Evolutionary conservation across 441 rosid genomes (phyloP).

Genomic region (Rhodomyrtus psidioides): DNA sequence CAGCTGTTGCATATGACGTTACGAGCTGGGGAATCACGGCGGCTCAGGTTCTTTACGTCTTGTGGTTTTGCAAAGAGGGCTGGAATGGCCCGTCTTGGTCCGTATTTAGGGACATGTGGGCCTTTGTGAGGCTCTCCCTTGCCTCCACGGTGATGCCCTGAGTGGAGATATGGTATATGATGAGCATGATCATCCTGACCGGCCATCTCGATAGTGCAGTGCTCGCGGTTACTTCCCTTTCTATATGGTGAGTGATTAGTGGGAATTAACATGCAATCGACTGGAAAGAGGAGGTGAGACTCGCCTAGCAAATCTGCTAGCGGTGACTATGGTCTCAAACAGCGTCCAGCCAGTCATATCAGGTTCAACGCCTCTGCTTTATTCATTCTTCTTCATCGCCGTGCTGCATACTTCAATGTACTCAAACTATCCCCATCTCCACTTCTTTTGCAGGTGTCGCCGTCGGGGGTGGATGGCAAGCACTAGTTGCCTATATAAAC

Average conservation of each 20-base stretch:
- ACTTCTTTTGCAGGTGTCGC: conserved; percentile 53
- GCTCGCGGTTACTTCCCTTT: conserved; percentile 62
- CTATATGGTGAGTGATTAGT: conserved; percentile 52
- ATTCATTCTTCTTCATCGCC: too few relatives aligned
- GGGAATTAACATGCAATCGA: neutral
- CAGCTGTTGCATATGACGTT: conserved; percentile 58
- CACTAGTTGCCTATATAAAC: conserved; percentile 68
- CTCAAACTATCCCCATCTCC: neutral
- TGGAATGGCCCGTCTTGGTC: conserved; percentile 61
- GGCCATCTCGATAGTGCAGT: conserved; percentile 67
- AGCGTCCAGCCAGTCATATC: conserved; percentile 79
- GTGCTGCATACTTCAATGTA: neutral
- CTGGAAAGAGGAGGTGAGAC: conserved; percentile 27
- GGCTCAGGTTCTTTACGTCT: conserved; percentile 43
- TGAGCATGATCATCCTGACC: conserved; percentile 57
- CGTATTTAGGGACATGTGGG: conserved; percentile 65
- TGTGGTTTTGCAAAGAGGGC: conserved; percentile 49
- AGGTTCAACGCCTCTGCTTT: conserved; percentile 20
- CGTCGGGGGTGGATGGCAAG: conserved; percentile 89
- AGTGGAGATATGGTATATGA: conserved; percentile 78
- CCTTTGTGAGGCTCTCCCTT: conserved; percentile 62
- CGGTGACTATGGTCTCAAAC: conserved; percentile 71
- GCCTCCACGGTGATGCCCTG: conserved; percentile 95
- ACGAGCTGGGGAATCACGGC: conserved; percentile 36
- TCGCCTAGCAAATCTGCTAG: conserved; percentile 60